A percentile compares a stretch with the other conserved stretches of the same genome.
Conservation (phyloP, 2,329 filamentous ascomycete genomes). For the Calonectria ilicicola region DNA sequence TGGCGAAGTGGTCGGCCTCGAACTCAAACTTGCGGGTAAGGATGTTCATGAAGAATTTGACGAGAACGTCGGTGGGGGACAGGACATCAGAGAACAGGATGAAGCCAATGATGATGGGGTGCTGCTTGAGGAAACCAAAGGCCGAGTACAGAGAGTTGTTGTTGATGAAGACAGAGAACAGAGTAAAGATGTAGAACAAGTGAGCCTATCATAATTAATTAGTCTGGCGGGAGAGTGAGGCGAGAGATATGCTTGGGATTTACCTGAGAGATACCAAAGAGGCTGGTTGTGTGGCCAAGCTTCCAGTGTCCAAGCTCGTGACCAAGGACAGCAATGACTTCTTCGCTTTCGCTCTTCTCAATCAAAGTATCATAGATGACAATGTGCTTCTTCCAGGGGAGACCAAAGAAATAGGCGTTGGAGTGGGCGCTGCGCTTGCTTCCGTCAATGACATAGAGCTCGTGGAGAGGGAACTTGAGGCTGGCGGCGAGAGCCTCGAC, state of each 20-base stretch:
- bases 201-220: conserved; percentile 71
- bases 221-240: conserved; percentile 41
- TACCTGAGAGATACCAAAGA: conserved; percentile 88
- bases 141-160: conserved; percentile 90
- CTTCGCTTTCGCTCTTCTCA: conserved; percentile 91
- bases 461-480: conserved; percentile 90
- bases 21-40: conserved; percentile 96
- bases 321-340: conserved; percentile 93
- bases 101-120: conserved; percentile 96
- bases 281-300: conserved; percentile 91
- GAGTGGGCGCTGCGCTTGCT: conserved; percentile 89
- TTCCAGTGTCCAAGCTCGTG: conserved; percentile 99
- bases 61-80: conserved; percentile 90
- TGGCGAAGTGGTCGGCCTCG: conserved; percentile 92
- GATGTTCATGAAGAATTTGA: conserved; percentile 96
- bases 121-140: conserved; percentile 87
- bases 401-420: conserved; percentile 95
- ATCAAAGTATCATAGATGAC: conserved; percentile 98
- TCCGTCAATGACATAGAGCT: conserved; percentile 94
- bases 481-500: conserved; percentile 87
- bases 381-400: conserved; percentile 99
- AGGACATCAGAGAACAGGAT: conserved; percentile 98
- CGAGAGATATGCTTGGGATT: background rate
- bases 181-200: conserved; percentile 94
- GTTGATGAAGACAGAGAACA: conserved; percentile 98